phyloP scores from a whole-genome alignment of 192 early-diverging fungal genomes.

The Paraglomus brasilianum region DNA sequence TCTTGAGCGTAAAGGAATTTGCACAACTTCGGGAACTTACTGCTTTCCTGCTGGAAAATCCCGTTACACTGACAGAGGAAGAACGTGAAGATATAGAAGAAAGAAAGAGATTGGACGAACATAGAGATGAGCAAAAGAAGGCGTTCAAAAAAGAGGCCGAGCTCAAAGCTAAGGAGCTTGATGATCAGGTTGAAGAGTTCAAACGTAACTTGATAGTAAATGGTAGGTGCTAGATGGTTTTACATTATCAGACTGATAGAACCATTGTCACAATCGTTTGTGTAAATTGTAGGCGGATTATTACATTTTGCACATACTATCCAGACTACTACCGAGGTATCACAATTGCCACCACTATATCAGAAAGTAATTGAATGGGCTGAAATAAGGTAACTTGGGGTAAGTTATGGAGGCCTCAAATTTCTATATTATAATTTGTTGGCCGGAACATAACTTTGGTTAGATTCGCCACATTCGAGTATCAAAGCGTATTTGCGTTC shows the following conservation, averaged over 20 bases:
- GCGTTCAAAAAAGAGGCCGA: constrained; percentile 49
- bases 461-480: too few species aligned
- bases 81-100: constrained; percentile 41
- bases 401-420: neutral
- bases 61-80: constrained; percentile 36
- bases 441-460: too few species aligned
- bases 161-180: constrained; percentile 44
- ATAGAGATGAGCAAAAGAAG: constrained; percentile 41
- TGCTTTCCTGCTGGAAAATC: constrained; percentile 43
- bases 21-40: constrained; percentile 35
- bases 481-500: too few species aligned
- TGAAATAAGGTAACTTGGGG: constrained; percentile 45
- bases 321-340: constrained; percentile 35
- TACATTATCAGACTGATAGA: constrained; percentile 32
- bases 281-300: constrained; percentile 28
- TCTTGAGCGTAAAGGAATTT: constrained; percentile 37
- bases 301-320: constrained; percentile 35
- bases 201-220: constrained; percentile 46
- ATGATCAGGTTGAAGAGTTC: constrained; percentile 46
- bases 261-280: too few species aligned
- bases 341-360: constrained; percentile 43
- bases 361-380: constrained; percentile 54
- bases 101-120: constrained; percentile 42
- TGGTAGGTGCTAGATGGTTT: constrained; percentile 36
- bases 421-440: too few species aligned